Conservation (phyloP, 805 yeast species). For the Kodamaea kaohsiungensis region DNA sequence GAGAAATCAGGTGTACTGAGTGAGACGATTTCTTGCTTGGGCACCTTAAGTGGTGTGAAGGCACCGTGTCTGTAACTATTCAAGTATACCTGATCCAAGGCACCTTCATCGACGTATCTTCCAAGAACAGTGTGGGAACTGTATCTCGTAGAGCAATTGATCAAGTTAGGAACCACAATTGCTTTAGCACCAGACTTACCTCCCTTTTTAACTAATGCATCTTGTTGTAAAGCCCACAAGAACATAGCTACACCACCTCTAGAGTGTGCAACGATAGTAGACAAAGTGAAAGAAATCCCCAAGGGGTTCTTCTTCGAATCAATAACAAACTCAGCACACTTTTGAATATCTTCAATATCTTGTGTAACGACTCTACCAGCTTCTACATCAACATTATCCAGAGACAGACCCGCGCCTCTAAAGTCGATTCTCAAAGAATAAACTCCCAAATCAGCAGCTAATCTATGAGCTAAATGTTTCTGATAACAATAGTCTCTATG, state of each 20-base stretch:
- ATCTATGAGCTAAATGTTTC: slow-evolving; percentile 54
- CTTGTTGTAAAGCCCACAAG: slow-evolving; percentile 60
- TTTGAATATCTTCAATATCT: slow-evolving; percentile 69
- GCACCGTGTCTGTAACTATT: slow-evolving; percentile 54
- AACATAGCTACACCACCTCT: slow-evolving; percentile 79
- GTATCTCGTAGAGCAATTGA: slow-evolving; percentile 76
- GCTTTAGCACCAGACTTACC: slow-evolving; percentile 26
- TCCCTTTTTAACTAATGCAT: slow-evolving; percentile 29
- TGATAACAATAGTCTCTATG: slow-evolving; percentile 82
- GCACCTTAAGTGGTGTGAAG: slow-evolving; percentile 41
- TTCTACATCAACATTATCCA: slow-evolving; percentile 38
- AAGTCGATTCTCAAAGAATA: slow-evolving; percentile 79
- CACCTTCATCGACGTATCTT: slow-evolving; percentile 30
- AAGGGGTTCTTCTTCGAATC: slow-evolving; percentile 34
- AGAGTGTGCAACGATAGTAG: slow-evolving; percentile 73
- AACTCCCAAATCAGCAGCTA: slow-evolving; percentile 62
- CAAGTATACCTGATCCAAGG: slow-evolving; percentile 14
- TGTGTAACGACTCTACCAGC: slow-evolving; percentile 59
- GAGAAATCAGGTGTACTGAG: slow-evolving; percentile 50
- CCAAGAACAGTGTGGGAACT: slow-evolving; percentile 48
- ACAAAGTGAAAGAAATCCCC: slow-evolving; percentile 46
- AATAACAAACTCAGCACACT: slow-evolving; percentile 29
- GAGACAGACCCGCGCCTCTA: slow-evolving; percentile 81
- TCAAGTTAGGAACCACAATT: slow-evolving; percentile 58
- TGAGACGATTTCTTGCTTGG: slow-evolving; percentile 51